Evolutionary conservation across 495 filamentous ascomycete genomes (phyloP), one percentile per base, ranked within the genome.

Genomic region (Penicilliopsis zonata): DNA sequence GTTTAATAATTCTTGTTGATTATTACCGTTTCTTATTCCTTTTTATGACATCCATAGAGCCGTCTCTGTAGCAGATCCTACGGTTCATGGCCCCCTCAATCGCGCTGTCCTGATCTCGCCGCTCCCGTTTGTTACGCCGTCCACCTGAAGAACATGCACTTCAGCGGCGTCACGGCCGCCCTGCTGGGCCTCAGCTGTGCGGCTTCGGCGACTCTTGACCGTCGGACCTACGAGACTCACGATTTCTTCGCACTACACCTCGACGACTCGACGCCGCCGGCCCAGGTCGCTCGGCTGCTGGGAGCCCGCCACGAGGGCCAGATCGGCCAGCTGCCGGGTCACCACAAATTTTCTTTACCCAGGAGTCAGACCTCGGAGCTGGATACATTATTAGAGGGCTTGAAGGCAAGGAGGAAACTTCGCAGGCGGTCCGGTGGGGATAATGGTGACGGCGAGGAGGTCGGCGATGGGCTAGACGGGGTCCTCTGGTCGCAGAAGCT

Each of bases 241-340:
- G 85, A 95, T 48, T 94, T 87, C 57, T 93, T 94, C 52, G 86
- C 87, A 30, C 65, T 95, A 30, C 82, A 92, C 38, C 74, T 95
- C 37, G 74, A 74, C 26, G 58, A 70, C 9, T 57, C 67, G 25
- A 64, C 65, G 14, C 65, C 72, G 3, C 90, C 92, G 15, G 53
- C 68, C 18, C 61, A 80, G n/a, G 61, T 96, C 33, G 85, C 90
- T 9, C 56, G 65, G 12, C 61, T 69, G 12, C 61, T 98, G 18
- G 83, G 82, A 15, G 68, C 93, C 18, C 65, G 72, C 24, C 78
- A 93, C 50, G 90, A 95, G 50, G 90, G 90, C 14, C 67, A 68
- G 13, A 65, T 96, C 19, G 87, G 86, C 18, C 74, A 87, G 47
- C 70, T 98, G 4, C 52, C 63, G 9, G 76, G 78, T 47, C 88